Base-by-base conservation (phyloP, 2,329 filamentous ascomycete genomes). In the Exophiala mesophila region DNA sequence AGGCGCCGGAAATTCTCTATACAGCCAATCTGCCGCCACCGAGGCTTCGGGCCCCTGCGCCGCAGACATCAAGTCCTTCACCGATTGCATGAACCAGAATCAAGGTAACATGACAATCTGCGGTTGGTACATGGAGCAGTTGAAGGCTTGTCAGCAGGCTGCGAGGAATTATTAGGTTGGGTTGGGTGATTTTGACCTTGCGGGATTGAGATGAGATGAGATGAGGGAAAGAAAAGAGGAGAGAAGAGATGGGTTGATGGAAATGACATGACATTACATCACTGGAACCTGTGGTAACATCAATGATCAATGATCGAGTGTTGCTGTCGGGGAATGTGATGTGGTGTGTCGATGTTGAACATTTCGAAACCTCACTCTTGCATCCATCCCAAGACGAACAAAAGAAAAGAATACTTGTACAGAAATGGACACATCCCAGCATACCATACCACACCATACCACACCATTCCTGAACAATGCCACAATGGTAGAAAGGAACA, bases 41-140 rank as follows among this genome's bases (percentile, higher is more conserved):
- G 63, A 67, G 47, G 61, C 57, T 68, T 61, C 75, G 69, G 53
- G 52, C 67, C 85, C 84, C 65, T 98, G 92, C 71, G 80, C 80
- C 52, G 78, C 74, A 41, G 88, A 92, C 57, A 81, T 88, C 41
- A 80, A 82, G 68, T 80, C 78, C 69, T 97, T 98, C 76, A 89
- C 88, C 60, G 84, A 83, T 72, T 98, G 92, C 77, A 84, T 98
- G 83, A 89, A 97, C 67, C 86, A 97, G 62, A 85, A 98, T 68
- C 73, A 81, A 63, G 92, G 92, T 57, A 88, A 92, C 70, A 81
- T 98, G 83, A 83, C 84, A 63, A 94, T 96, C 63, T 98, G 92
- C 73, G 85, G 85, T 56, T 98, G 90, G 89, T 98, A 98, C 68
- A 72, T 98, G 59, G 92, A 98, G 67, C 90, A 98, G 78, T 76